Base-by-base conservation (phyloP, 1,284 basidiomycete species). In the Schizophyllum amplum region DNA sequence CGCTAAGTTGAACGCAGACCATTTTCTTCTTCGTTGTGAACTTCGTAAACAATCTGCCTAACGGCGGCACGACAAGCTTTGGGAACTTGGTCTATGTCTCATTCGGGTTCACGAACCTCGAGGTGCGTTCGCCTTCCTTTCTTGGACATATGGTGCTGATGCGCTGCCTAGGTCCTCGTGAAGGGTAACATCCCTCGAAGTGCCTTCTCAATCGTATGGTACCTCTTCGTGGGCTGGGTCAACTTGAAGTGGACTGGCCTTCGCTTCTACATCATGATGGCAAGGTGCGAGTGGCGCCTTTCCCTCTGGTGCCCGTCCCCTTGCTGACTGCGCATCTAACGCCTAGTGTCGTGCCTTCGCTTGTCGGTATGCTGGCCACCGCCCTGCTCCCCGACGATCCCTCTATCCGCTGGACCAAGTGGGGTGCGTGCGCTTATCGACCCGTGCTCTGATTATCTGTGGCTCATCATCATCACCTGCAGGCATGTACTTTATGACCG, bases 51-150 rank as follows among this genome's bases (percentile, higher is more conserved):
- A 6, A 26, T 24, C 27, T 21, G 25, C 27, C 25, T 11, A 9
- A 21, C 51, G 57, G 56, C 13, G 61, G 59, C 42, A 42, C 61
- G 13, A 59, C 57, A 4, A 62, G 59, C n/a, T 63, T 63, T 47
- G 62, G 62, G 23, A 57, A 52, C 25, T 54, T 60, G 24, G 57
- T 63, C 51, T 60, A 58, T 24, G 47, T 46, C 1, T 49, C 47
- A n/a, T 60, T 63, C 42, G 62, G 62, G 5, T 63, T 63, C 49
- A 27, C 42, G 13, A 48, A 61, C 50, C 60, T 57, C 17, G 56
- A 63, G 49, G 56, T 60, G 27, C 27, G 5, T 33, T 13, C 5
- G 5, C 6, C 27, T 13, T 5, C 27, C 27, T 33, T 13, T 13
- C 6, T 33, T 6, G 13, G 13, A 6, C 27, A 33, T 6, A 6